Percentiles rank a stretch among this genome's conserved stretches.
phyloP scores from a whole-genome alignment of 495 filamentous ascomycete species.

The Penicillium malachiteum region DNA sequence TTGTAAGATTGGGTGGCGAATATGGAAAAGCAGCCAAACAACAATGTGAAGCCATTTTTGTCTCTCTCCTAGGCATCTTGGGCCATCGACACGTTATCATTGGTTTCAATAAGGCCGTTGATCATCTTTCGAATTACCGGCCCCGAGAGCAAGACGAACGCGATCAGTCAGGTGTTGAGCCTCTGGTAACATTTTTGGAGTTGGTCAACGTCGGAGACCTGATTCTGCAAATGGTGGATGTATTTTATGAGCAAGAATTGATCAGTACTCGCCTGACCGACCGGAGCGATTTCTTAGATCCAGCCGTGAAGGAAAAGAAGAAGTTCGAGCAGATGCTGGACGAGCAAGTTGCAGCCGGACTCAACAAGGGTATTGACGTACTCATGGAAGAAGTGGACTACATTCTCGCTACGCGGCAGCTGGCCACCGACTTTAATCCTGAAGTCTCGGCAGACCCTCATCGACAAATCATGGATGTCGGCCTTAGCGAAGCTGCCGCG shows the following conservation, averaged over 20 bases:
- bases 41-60: slow-evolving; percentile 90
- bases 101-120: slow-evolving; percentile 89
- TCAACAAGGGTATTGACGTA: slow-evolving; percentile 97
- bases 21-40: slow-evolving; percentile 80
- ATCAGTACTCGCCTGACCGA: slow-evolving; percentile 79
- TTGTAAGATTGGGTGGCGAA: slow-evolving; percentile 74
- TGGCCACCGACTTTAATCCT: slow-evolving; percentile 89
- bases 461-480: slow-evolving; percentile 66
- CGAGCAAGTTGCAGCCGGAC: slow-evolving; percentile 89
- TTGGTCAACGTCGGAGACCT: slow-evolving; percentile 97
- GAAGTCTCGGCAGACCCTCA: slow-evolving; percentile 46
- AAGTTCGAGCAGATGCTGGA: slow-evolving; percentile 99
- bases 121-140: slow-evolving; percentile 87
- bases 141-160: slow-evolving; percentile 80
- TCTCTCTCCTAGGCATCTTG: slow-evolving; percentile 75
- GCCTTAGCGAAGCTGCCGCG: slow-evolving; percentile 72
- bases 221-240: slow-evolving; percentile 98
- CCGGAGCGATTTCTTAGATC: slow-evolving; percentile 90
- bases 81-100: slow-evolving; percentile 84
- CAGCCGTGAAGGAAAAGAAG: slow-evolving; percentile 91
- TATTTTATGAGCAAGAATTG: slow-evolving; percentile 96
- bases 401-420: slow-evolving; percentile 84
- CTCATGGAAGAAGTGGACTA: slow-evolving; percentile 98
- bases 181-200: slow-evolving; percentile 93
- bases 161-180: slow-evolving; percentile 71